Evolutionary conservation across 2,329 filamentous ascomycete genomes (phyloP).

Genomic region (Fusarium sp.): DNA sequence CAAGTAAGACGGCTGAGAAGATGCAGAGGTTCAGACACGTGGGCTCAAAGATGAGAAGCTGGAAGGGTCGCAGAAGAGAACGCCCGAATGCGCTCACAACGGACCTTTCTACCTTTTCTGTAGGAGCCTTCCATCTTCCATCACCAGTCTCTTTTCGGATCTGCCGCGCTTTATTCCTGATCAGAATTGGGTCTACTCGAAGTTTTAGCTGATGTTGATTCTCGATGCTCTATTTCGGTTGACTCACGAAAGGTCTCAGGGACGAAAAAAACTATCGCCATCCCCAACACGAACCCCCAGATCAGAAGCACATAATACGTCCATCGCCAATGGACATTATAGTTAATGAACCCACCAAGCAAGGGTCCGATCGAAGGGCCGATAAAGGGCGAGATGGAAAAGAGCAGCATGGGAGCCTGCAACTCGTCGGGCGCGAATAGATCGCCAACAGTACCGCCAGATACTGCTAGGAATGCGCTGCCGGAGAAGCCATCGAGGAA

Average conservation of each 20-base stretch:
- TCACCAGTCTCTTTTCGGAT: constrained; percentile 81
- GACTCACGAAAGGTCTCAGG: constrained; percentile 83
- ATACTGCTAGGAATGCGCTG: constrained; percentile 74
- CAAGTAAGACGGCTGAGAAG: constrained; percentile 84
- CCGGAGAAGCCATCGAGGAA: constrained; percentile 81
- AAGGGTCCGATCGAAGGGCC: constrained; percentile 68
- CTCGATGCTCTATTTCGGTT: neutral
- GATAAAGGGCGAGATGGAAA: constrained; percentile 71
- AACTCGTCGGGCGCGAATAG: constrained; percentile 75
- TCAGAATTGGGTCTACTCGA: constrained; percentile 67
- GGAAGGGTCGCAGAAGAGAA: constrained; percentile 75
- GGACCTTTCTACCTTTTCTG: constrained; percentile 76
- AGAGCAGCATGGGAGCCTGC: constrained; percentile 84
- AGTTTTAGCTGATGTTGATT: constrained; percentile 13
- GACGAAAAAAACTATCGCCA: constrained; percentile 74
- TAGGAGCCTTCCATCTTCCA: constrained; percentile 76
- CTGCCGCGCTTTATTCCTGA: constrained; percentile 75
- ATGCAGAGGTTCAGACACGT: constrained; percentile 87
- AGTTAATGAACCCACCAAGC: constrained; percentile 84
- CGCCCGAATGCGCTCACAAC: constrained; percentile 67
- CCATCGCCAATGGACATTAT: constrained; percentile 79
- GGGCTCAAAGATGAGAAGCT: constrained; percentile 81
- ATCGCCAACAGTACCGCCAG: constrained; percentile 86
- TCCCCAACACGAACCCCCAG: constrained; percentile 74
- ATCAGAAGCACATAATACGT: constrained; percentile 87